phyloP scores from a whole-genome alignment of 148 eudicot species.

The Silene latifolia region DNA sequence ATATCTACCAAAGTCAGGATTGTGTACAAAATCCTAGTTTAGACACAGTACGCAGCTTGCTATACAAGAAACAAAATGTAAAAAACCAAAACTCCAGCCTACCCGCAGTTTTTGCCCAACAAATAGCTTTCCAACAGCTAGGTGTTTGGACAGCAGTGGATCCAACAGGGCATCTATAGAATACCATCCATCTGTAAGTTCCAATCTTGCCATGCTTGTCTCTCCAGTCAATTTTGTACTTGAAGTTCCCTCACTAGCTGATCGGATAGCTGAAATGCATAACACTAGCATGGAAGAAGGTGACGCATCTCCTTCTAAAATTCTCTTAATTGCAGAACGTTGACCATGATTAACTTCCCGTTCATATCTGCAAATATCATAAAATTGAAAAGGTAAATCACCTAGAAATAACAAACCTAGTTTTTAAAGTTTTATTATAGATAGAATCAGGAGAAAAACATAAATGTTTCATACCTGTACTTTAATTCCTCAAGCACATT shows the following conservation, averaged over 20 bases:
- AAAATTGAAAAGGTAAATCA: not conserved
- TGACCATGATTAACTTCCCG: conserved; percentile 92
- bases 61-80: not conserved
- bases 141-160: conserved; percentile 49
- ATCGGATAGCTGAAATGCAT: conserved; percentile 61
- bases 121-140: conserved; percentile 69
- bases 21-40: conserved; percentile 1
- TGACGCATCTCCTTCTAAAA: conserved; percentile 83
- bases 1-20: conserved; percentile 56
- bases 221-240: conserved; percentile 30
- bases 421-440: conserved; percentile 1
- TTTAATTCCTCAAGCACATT: conserved; percentile 84
- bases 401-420: conserved; percentile 1
- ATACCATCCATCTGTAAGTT: conserved; percentile 98
- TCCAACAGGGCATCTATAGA: conserved; percentile 71
- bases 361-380: conserved; percentile 64
- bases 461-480: conserved; percentile 47
- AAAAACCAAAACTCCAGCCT: conserved; percentile 5
- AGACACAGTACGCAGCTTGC: not conserved
- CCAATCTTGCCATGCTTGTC: conserved; percentile 36
- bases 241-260: conserved; percentile 28
- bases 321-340: conserved; percentile 78
- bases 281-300: conserved; percentile 78
- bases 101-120: conserved; percentile 93
- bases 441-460: not conserved